Evolutionary conservation across 495 filamentous ascomycete species (phyloP), one percentile per base, ranked within the genome.

Genomic region (Penicillium tannophilum): DNA sequence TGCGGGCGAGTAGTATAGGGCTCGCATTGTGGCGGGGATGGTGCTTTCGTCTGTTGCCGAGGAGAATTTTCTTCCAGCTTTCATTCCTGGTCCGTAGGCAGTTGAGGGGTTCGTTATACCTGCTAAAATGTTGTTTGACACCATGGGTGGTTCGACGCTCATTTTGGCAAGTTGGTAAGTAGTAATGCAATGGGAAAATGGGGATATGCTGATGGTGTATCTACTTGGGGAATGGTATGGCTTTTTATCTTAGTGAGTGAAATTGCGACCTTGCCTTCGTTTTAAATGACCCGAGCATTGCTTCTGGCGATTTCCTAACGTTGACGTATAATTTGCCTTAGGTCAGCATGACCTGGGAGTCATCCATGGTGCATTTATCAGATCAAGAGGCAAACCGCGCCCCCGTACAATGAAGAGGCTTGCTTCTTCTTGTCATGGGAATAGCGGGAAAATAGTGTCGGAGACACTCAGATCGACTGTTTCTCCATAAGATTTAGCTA

Each of bases 11-110:
- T 67, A 74, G 56, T 76, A 77, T 8, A 79, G 64, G 17, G 75
- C 76, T 61, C 72, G 64, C 76, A 79, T 79, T 0, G 71, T 70
- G 7, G 59, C 35, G 0, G 73, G 75, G 24, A 77, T 47, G 56
- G 69, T 70, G 46, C 46, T 49, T 31, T 30, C 46, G 2, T 49
- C 46, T n/a, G 12, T 17, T 17, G 26, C 24, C 4, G 46, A 30
- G 4, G 46, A 49, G 14, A 49, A 49, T 11, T 49, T 49, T 11
- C 26, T 49, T 49, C 12, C 24, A 3, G 26, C 14, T 30, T 31
- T 28, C 23, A 28, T 17, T 24, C 26, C 3, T 12, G 46, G 46
- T 3, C 23, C 24, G 26, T 30, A 49, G 12, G 46, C 12, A 1
- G 46, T 49, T 8, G 46, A 49, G 24, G 46, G 46, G 16, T 49